phyloP scores from a whole-genome alignment of 331 rosid genomes.

The Cucumis variabilis region DNA sequence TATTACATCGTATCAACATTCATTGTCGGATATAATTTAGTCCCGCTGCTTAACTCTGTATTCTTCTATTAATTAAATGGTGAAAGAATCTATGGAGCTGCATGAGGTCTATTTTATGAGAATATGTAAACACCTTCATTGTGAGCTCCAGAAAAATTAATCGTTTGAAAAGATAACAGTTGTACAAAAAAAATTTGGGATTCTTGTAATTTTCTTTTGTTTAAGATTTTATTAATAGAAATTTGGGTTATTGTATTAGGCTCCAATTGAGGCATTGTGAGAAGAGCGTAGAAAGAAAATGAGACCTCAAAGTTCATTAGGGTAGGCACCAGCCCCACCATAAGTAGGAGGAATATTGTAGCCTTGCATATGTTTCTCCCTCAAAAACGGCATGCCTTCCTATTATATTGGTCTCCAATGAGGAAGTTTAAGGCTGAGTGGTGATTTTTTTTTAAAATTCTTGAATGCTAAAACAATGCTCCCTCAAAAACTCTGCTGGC shows the following conservation, averaged over 20 bases:
- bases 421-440: background rate
- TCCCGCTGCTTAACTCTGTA: background rate
- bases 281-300: background rate
- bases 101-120: background rate
- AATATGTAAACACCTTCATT: background rate
- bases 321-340: background rate
- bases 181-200: background rate
- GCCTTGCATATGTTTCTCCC: background rate
- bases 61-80: background rate
- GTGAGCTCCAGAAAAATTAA: background rate
- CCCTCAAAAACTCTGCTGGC: background rate
- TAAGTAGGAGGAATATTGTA: background rate
- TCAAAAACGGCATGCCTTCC: background rate
- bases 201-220: constrained; percentile 4
- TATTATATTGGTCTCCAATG: too few species aligned
- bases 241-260: constrained; percentile 7
- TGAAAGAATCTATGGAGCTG: constrained; percentile 7
- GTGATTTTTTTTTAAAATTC: background rate
- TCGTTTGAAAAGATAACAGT: background rate
- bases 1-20: background rate
- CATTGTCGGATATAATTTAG: constrained; percentile 2
- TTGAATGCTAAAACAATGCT: background rate
- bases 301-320: constrained; percentile 1
- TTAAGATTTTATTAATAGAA: background rate
- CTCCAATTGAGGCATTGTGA: background rate